phyloP scores from a whole-genome alignment of 805 yeast species.

The Metschnikowia arizonensis region DNA sequence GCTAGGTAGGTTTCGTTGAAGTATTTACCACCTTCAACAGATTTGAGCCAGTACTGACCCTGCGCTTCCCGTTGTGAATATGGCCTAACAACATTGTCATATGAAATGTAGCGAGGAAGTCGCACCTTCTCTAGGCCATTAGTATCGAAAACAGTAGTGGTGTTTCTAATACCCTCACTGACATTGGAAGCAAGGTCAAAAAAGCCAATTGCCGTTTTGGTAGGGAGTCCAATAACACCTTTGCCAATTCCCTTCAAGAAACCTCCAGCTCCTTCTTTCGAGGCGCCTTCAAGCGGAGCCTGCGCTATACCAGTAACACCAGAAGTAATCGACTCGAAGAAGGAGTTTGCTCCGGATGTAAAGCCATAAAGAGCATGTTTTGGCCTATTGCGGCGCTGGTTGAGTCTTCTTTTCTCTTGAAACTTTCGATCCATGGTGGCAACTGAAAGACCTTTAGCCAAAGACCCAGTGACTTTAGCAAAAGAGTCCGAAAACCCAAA shows the following conservation, averaged over 20 bases:
- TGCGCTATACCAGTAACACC: constrained; percentile 88
- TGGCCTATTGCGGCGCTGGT: constrained; percentile 73
- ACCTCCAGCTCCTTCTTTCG: constrained; percentile 84
- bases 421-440: constrained; percentile 83
- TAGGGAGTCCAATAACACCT: constrained; percentile 93
- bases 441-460: constrained; percentile 89
- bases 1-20: constrained; percentile 75
- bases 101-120: constrained; percentile 70
- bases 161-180: constrained; percentile 88
- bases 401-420: constrained; percentile 75
- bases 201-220: constrained; percentile 93
- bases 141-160: constrained; percentile 84
- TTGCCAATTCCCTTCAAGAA: constrained; percentile 91
- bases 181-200: constrained; percentile 90
- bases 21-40: constrained; percentile 74
- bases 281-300: constrained; percentile 88
- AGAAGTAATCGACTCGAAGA: constrained; percentile 79
- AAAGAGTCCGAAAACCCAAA: constrained; percentile 93
- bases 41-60: constrained; percentile 90
- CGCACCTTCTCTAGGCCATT: constrained; percentile 76
- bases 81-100: constrained; percentile 69
- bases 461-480: constrained; percentile 87
- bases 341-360: constrained; percentile 81
- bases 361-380: constrained; percentile 82
- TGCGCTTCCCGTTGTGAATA: constrained; percentile 81